Conservation (phyloP, 148 eudicot species). For the Vaccinium macrocarpon region DNA sequence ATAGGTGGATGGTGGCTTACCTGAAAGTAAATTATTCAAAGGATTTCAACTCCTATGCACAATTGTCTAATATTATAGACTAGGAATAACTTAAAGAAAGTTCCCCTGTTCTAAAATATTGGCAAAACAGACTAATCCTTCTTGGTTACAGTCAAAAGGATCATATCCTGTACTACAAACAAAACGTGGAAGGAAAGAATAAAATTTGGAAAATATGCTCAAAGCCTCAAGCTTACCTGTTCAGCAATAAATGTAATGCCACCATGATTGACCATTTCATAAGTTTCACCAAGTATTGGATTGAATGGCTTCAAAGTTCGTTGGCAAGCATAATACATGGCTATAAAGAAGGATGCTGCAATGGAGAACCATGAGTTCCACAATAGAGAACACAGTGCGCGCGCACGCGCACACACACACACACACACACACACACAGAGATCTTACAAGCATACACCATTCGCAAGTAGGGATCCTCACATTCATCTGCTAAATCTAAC, state of each 20-base stretch:
- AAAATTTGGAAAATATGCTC: neutral
- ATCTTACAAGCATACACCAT: constrained; percentile 81
- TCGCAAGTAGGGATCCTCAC: constrained; percentile 94
- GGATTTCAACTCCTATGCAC: neutral
- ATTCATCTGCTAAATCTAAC: constrained; percentile 83
- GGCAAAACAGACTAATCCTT: neutral
- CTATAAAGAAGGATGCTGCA: constrained; percentile 83
- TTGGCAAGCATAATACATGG: constrained; percentile 82
- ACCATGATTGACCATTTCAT: constrained; percentile 84
- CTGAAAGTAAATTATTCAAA: constrained; percentile 30
- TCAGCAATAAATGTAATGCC: constrained; percentile 85
- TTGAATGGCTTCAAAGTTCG: constrained; percentile 99
- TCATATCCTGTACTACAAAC: neutral
- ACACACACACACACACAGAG: neutral
- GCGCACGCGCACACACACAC: neutral
- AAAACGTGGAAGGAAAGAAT: neutral
- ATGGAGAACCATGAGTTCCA: constrained; percentile 14
- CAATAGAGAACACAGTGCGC: neutral
- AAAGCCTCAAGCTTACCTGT: constrained; percentile 52
- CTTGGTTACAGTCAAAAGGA: neutral
- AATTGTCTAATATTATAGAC: neutral
- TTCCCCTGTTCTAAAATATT: neutral
- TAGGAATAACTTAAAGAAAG: neutral
- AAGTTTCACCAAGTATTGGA: constrained; percentile 99
- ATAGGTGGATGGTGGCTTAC: constrained; percentile 99